Percentiles rank a stretch among this genome's conserved stretches.
phyloP scores from a whole-genome alignment of 495 filamentous ascomycete genomes.

The Tuber magnatum region DNA sequence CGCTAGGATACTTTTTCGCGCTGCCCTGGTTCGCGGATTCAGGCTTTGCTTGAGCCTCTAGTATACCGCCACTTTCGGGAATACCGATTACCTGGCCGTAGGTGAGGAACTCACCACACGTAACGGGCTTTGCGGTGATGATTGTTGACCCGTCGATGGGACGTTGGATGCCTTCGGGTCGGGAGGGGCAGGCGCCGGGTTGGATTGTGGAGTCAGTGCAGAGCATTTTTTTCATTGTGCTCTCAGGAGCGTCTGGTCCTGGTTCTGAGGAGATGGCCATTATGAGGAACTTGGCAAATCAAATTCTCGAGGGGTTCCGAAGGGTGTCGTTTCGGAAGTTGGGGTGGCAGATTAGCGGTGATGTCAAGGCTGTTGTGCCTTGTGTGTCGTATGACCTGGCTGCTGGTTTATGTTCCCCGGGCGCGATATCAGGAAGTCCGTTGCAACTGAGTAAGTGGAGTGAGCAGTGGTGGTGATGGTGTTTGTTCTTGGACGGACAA shows the following conservation, averaged over 20 bases:
- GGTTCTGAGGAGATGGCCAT: not conserved
- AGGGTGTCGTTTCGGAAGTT: not conserved
- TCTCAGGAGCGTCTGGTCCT: not conserved
- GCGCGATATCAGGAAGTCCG: not conserved
- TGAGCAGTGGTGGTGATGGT: not conserved
- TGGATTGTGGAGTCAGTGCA: not conserved
- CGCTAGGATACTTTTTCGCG: constrained; percentile 74
- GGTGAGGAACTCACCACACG: not conserved
- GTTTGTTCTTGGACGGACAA: not conserved
- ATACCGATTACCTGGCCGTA: not conserved
- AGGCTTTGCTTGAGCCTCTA: not conserved
- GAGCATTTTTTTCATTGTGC: not conserved
- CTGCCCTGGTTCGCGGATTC: constrained; percentile 67
- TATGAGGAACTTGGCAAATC: not conserved
- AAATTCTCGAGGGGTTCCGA: not conserved
- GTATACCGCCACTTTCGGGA: not conserved
- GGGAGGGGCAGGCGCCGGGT: not conserved
- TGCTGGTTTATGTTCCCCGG: not conserved
- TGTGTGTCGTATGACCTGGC: not conserved
- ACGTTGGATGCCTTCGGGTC: not conserved
- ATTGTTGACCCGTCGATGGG: not conserved
- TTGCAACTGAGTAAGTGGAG: not conserved
- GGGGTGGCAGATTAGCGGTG: not conserved
- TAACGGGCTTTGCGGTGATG: not conserved
- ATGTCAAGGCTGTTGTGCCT: not conserved